Base-by-base conservation (phyloP, 306 rosid species). In the Alnus rubra region DNA sequence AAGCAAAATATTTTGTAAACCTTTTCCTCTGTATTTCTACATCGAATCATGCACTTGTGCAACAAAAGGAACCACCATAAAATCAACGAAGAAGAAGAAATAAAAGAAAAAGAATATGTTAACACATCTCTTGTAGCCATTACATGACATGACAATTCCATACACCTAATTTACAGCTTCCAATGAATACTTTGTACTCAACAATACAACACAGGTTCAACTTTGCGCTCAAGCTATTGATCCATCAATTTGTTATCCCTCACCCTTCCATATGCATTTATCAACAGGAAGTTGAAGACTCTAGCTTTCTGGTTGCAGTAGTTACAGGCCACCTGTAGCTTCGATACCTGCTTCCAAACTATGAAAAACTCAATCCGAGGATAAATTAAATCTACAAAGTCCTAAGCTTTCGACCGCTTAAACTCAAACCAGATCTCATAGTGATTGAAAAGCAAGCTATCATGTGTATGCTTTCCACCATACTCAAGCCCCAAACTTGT, bases 401-500 rank as follows among this genome's bases (percentile, higher is more conserved):
- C 33, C 80, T 90, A 92, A 16, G 79, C 81, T 77, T 81, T 90
- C 0, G 86, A 48, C 82, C 90, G 84, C 82, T 89, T 87, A 83
- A 94, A 94, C 79, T 86, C 93, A 14, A 88, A 94, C 98, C 98
- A 94, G 79, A 94, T 90, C 83, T 94, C 98, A 18, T 88, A 94
- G 80, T 94, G 98, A 85, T 94, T 92, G 77, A 92, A 94, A 64
- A 94, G 89, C 83, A 94, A 74, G 80, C 98, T 92, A 73, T 92
- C 98, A 42, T 94, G 98, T n/a, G 94, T 89, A 69, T 82, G 90
- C 78, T 92, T 94, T 33, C 97, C 90, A 4, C 90, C 12, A 87
- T 84, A 94, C 88, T 92, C 92, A 49, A 94, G 96, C 78, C 98
- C 97, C 76, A 94, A 81, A 76, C 73, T 83, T 0, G 55, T 56